Evolutionary conservation across 352 stramenopile genomes (phyloP), one percentile per base, ranked within the genome.

Genomic region (Halophytophthora batemanensis): DNA sequence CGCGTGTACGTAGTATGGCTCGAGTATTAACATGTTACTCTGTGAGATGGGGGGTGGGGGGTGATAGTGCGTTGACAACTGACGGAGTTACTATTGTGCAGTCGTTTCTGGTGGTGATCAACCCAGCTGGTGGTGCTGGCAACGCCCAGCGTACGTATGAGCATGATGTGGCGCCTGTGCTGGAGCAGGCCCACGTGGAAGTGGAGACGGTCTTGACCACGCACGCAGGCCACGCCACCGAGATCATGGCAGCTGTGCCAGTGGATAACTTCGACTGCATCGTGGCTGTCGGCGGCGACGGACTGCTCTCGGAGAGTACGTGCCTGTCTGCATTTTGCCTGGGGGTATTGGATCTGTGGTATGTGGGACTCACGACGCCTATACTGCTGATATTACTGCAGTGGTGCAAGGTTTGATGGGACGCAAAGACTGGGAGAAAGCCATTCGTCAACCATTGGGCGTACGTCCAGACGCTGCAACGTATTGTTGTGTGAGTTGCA

Each of bases 371-470:
- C 15, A 18, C 48, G n/a, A 29, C 10, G 49, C 29, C 12, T 1
- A 35, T 29, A 43, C 15, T 48, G 10, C 52, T 31, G 19, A 8
- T 43, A 21, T 22, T 38, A 34, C 22, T 71, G 6, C 48, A 90
- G 80, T 93, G 45, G 34, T 89, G 2, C 79, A 90, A 76, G 82
- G 82, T 8, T 54, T 90, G 36, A 87, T 90, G 74, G 61, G 59
- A 10, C 79, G 75, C 7, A 42, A 64, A 2, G 77, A 88, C 53
- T 86, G 79, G 74, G 56, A 74, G 19, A 44, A 86, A 43, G 79
- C 77, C 6, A 73, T 81, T 48, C 54, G 66, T 11, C 67, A 79
- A 38, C 74, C 78, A 1, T 31, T 87, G 17, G 76, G 71, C 23
- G 75, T 89, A 57, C 39, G 69, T 61, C 36, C 25, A 21, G n/a